phyloP scores from a whole-genome alignment of 1,284 basidiomycete species.

The Cryptococcus sp. region DNA sequence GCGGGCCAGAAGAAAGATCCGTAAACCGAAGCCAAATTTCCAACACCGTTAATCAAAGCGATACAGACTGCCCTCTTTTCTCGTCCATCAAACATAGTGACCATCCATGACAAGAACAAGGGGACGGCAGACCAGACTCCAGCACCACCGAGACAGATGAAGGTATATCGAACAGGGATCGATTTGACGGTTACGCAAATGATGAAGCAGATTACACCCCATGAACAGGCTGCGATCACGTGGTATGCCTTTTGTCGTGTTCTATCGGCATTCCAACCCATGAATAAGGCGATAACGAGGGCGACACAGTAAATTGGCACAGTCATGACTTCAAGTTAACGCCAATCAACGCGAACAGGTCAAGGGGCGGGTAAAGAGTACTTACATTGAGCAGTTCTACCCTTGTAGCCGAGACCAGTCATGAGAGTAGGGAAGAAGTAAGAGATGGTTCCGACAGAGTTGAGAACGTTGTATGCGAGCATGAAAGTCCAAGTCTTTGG shows the following conservation, averaged over 20 bases:
- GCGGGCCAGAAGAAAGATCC: slow-evolving; percentile 47
- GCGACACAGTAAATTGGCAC: slow-evolving; percentile 50
- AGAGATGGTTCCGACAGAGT: slow-evolving; percentile 42
- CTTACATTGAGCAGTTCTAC: slow-evolving; percentile 40
- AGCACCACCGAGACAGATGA: slow-evolving; percentile 46
- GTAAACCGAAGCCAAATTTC: slow-evolving; percentile 40
- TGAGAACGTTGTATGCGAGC: slow-evolving; percentile 33
- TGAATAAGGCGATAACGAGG: slow-evolving; percentile 36
- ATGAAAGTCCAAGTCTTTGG: slow-evolving; percentile 39
- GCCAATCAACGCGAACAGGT: neutral
- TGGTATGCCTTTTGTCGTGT: slow-evolving; percentile 43
- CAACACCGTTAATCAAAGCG: slow-evolving; percentile 44
- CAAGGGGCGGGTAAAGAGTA: neutral
- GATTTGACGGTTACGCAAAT: slow-evolving; percentile 36
- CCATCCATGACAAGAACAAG: slow-evolving; percentile 42
- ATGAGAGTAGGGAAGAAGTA: slow-evolving; percentile 49
- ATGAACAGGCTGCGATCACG: slow-evolving; percentile 25
- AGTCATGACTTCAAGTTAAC: slow-evolving; percentile 37
- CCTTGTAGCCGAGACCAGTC: slow-evolving; percentile 38
- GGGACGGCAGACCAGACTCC: slow-evolving; percentile 45
- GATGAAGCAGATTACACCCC: slow-evolving; percentile 37
- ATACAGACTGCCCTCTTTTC: slow-evolving; percentile 46
- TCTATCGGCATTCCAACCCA: slow-evolving; percentile 41
- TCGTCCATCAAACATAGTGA: slow-evolving; percentile 44
- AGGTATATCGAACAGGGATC: slow-evolving; percentile 39